These are phyloP conservation scores for Immersiporthe knoxdaviesiana DNA, from an alignment of 2,329 filamentous ascomycete genomes.

Conservation along the genomic window DNA sequence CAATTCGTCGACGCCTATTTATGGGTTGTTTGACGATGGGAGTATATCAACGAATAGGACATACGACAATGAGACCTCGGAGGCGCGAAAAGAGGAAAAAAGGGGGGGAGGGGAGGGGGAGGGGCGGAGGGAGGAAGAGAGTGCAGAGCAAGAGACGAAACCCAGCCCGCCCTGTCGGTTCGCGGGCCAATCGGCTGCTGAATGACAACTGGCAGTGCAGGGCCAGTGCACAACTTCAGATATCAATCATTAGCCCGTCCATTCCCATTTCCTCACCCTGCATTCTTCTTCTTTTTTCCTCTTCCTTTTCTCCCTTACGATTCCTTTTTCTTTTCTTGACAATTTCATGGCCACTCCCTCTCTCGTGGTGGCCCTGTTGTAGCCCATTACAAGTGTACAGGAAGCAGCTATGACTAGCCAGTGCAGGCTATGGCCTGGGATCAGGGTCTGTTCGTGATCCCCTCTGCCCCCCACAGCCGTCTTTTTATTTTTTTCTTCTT, in stretches of 20 bases:
- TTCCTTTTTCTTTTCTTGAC: too few species aligned
- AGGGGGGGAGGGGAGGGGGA: background rate
- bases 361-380: background rate
- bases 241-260: background rate
- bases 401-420: background rate
- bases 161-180: conserved; percentile 6
- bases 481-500: background rate
- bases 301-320: background rate
- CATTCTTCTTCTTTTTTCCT: background rate
- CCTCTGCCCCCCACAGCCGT: background rate
- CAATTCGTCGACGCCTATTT: background rate
- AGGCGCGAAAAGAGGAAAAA: background rate
- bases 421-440: conserved; percentile 1
- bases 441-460: background rate
- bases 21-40: background rate
- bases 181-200: conserved; percentile 14
- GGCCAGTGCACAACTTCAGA: conserved; percentile 14
- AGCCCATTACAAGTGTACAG: conserved; percentile 9
- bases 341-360: background rate
- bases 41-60: background rate
- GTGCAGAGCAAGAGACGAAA: background rate
- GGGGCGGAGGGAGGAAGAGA: background rate
- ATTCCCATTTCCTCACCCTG: conserved; percentile 3
- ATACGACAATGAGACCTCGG: background rate
- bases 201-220: conserved; percentile 20